Conservation (phyloP, 1,284 basidiomycete species). For the Ceratobasidium sp. region DNA sequence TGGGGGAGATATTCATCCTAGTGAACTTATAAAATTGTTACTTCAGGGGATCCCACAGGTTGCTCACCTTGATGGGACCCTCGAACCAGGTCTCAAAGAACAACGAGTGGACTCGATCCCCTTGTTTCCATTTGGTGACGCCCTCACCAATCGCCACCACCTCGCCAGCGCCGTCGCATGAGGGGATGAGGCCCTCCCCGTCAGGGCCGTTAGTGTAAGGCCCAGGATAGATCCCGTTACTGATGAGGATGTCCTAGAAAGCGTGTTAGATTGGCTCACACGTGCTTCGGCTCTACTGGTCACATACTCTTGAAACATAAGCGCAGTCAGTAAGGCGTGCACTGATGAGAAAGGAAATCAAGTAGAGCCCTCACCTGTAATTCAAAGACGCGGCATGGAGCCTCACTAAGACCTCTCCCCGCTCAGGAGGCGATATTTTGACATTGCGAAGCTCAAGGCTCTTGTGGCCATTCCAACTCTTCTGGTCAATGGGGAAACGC, state of each 20-base stretch:
- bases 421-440: slow-evolving; percentile 1
- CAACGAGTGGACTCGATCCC: slow-evolving; percentile 63
- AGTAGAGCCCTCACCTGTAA: not conserved
- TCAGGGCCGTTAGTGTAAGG: slow-evolving; percentile 3
- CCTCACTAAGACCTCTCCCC: slow-evolving; percentile 21
- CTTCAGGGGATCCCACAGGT: too few relatives aligned
- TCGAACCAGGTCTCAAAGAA: slow-evolving; percentile 54
- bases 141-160: slow-evolving; percentile 61
- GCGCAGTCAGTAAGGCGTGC: too few relatives aligned
- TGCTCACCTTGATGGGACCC: slow-evolving; percentile 50
- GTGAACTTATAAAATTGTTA: not conserved
- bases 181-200: slow-evolving; percentile 51
- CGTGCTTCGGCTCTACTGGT: too few relatives aligned
- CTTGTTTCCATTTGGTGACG: slow-evolving; percentile 59
- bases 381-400: slow-evolving; percentile 23
- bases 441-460: slow-evolving; percentile 25
- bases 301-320: not conserved
- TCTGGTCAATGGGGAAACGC: slow-evolving; percentile 2
- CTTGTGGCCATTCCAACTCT: slow-evolving; percentile 1
- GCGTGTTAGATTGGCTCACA: too few relatives aligned
- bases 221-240: not conserved
- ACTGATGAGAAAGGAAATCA: too few relatives aligned
- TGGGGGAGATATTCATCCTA: not conserved
- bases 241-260: slow-evolving; percentile 2
- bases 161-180: slow-evolving; percentile 70